Evolutionary conservation across 176 grass and related monocot species (phyloP), one percentile per base, ranked within the genome.

Genomic region (Olyra latifolia): DNA sequence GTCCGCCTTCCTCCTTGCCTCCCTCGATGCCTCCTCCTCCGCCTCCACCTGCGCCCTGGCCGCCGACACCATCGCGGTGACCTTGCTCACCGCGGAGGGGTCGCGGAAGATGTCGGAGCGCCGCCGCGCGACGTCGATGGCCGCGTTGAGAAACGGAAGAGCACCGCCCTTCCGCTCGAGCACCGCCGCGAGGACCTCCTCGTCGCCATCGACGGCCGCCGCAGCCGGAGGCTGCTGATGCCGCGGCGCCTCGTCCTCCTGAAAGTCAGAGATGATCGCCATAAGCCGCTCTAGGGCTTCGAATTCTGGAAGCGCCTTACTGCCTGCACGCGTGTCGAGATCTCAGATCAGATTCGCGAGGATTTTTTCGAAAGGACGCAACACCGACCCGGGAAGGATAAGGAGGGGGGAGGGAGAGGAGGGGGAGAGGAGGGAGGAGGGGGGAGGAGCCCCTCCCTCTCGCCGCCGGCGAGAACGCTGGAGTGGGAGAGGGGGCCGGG

Each of bases 201-300:
- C 93, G 25, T 84, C 90, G 6, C 46, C 55, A 72, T 77, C 69
- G 4, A 38, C 63, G 0, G 81, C 71, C 32, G 79, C 39, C 32
- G 83, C 55, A 13, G 70, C 77, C 9, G 60, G 17, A 69, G 0
- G 9, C 54, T 6, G 72, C 72, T 70, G 75, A 14, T 0, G 71
- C 70, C 8, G 57, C 65, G 71, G 15, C 47, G 64, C 66, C 66
- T 86, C 88, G 40, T 98, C 92, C 8, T 95, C 95, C 75, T 88
- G 83, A 44, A 98, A 68, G 67, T 95, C 95, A 38, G 95, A 95
- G 74, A 98, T 91, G 77, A 95, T 88, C 71, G 92, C 95, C 92
- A 98, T 98, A 45, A 40, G 47, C 39, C 66, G 65, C 28, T 54
- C 71, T 43, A 65, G 58, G 80, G 69, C 42, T 83, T 80, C 62